Conservation (phyloP, 257 asterid species). For the Solanum chmielewskii region DNA sequence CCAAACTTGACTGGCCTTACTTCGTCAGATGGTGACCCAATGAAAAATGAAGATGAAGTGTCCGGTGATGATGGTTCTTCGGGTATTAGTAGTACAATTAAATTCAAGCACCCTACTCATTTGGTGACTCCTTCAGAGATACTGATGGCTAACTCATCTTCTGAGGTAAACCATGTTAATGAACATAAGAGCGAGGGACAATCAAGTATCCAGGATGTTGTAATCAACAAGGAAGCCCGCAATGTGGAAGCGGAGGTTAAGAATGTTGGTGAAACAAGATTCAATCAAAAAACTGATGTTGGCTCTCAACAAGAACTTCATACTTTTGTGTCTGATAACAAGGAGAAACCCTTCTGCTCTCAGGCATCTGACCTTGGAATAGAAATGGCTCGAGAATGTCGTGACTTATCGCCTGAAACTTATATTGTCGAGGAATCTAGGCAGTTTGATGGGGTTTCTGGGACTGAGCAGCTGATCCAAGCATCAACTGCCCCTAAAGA, state of each 20-base stretch:
- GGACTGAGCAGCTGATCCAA: not conserved
- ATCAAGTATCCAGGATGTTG: conserved; percentile 45
- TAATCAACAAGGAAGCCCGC: conserved; percentile 41
- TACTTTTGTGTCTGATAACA: conserved; percentile 44
- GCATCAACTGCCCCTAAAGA: conserved; percentile 23
- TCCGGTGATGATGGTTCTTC: conserved; percentile 47
- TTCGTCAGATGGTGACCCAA: conserved; percentile 38
- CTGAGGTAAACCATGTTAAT: conserved; percentile 44
- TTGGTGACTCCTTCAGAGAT: conserved; percentile 92
- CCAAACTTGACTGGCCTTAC: conserved; percentile 46
- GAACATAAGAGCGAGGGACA: conserved; percentile 43
- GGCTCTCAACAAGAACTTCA: conserved; percentile 41
- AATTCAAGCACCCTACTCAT: conserved; percentile 95
- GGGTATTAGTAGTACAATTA: conserved; percentile 35
- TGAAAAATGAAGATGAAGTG: not conserved
- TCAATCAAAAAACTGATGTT: conserved; percentile 35
- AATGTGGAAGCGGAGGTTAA: conserved; percentile 64
- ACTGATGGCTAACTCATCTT: conserved; percentile 62
- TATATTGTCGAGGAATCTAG: conserved; percentile 46
- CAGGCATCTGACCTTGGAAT: conserved; percentile 82
- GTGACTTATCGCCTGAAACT: conserved; percentile 54
- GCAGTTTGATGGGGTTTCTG: conserved; percentile 5
- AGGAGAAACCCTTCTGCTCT: conserved; percentile 68
- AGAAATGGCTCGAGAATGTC: conserved; percentile 71
- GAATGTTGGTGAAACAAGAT: conserved; percentile 71